These are phyloP conservation scores for Primulina tabacum DNA, from an alignment of 257 asterid genomes.

Conservation along the genomic window DNA sequence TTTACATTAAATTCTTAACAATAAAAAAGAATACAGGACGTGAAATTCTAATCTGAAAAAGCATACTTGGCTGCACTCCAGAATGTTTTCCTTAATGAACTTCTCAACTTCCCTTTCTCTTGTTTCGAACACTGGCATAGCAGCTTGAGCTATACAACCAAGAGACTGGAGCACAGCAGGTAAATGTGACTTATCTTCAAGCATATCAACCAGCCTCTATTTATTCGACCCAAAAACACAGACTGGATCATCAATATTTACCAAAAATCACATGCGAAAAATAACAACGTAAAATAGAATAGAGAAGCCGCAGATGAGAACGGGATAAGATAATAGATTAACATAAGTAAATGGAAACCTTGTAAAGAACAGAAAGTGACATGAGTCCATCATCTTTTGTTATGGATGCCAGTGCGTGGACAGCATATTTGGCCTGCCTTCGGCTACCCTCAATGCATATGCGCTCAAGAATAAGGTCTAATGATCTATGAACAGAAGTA, in stretches of 20 bases:
- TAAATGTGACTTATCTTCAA: conserved; percentile 77
- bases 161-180: conserved; percentile 98
- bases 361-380: conserved; percentile 98
- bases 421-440: conserved; percentile 98
- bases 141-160: conserved; percentile 97
- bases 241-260: conserved; percentile 22
- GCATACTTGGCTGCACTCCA: conserved; percentile 73
- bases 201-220: conserved; percentile 97
- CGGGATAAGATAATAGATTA: conserved; percentile 5
- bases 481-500: conserved; percentile 54
- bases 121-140: conserved; percentile 97
- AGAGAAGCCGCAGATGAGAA: background rate
- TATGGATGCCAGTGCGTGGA: conserved; percentile 95
- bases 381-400: conserved; percentile 98
- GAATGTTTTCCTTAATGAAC: conserved; percentile 72
- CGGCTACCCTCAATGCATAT: conserved; percentile 97
- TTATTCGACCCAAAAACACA: conserved; percentile 25
- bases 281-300: background rate
- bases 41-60: conserved; percentile 21
- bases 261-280: conserved; percentile 21
- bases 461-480: conserved; percentile 96
- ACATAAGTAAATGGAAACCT: conserved; percentile 47
- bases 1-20: conserved; percentile 18
- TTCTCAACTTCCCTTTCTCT: conserved; percentile 83
- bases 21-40: conserved; percentile 19